Conservation (phyloP, 768 basidiomycete species). For the Trametes coccinea region DNA sequence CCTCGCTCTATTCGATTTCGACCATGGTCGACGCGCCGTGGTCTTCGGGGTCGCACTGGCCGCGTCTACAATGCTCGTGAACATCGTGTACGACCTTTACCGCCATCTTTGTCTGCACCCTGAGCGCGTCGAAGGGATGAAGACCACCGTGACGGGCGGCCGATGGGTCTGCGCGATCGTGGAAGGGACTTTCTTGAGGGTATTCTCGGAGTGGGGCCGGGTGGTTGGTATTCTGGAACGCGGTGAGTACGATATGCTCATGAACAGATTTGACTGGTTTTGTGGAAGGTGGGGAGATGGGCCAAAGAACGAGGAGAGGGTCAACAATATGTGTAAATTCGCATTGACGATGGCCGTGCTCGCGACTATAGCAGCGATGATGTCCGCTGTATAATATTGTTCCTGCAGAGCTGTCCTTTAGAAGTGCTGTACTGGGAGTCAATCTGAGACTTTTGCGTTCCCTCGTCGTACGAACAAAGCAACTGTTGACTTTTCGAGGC, state of each 20-base stretch:
- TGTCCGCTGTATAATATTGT: neutral
- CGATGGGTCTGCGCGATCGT: slow-evolving; percentile 45
- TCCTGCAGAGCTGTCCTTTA: too few relatives aligned
- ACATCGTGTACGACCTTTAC: slow-evolving; percentile 50
- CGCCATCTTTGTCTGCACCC: slow-evolving; percentile 47
- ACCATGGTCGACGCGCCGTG: neutral
- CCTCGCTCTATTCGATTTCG: neutral
- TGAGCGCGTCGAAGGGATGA: slow-evolving; percentile 34
- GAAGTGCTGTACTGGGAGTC: too few relatives aligned
- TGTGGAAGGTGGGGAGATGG: slow-evolving; percentile 40
- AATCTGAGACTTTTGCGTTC: neutral
- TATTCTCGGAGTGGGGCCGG: slow-evolving; percentile 53
- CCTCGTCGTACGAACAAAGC: neutral
- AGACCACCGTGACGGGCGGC: slow-evolving; percentile 36
- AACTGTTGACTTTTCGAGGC: neutral
- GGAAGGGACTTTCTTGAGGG: slow-evolving; percentile 52
- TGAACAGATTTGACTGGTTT: slow-evolving; percentile 59
- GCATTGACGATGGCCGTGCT: neutral
- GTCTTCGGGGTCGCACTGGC: slow-evolving; percentile 28
- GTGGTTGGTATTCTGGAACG: slow-evolving; percentile 45
- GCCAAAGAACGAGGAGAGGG: slow-evolving; percentile 46
- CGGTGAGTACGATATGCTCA: slow-evolving; percentile 41
- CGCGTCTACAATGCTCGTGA: slow-evolving; percentile 38
- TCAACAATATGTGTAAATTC: slow-evolving; percentile 40
- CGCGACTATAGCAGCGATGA: neutral